Conservation (phyloP, 139 green algal genomes). For the Volvox reticuliferus region DNA sequence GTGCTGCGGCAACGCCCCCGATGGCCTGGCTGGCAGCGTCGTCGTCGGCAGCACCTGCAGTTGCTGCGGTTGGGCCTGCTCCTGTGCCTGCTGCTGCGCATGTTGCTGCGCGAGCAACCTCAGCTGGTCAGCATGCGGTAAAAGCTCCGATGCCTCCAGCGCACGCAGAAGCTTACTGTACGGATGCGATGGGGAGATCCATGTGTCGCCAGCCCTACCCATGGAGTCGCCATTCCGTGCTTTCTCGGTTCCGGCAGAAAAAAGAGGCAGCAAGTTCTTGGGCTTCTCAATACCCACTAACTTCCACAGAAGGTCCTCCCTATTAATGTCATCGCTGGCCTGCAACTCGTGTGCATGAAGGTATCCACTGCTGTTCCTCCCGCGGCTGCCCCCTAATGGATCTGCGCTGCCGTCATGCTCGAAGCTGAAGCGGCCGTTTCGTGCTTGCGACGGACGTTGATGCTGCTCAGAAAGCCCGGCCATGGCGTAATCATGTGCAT, state of each 20-base stretch:
- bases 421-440: not conserved
- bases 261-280: constrained; percentile 38
- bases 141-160: constrained; percentile 44
- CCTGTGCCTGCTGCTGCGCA: not conserved
- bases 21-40: not conserved
- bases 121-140: constrained; percentile 1
- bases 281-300: constrained; percentile 44
- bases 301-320: constrained; percentile 38
- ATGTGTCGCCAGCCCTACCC: not conserved
- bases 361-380: not conserved
- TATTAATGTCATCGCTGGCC: not conserved
- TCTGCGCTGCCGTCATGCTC: not conserved
- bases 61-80: not conserved
- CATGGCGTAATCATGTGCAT: not conserved
- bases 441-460: not conserved
- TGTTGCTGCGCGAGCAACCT: not conserved
- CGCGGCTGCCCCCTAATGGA: not conserved
- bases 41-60: not conserved
- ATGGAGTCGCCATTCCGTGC: not conserved
- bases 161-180: constrained; percentile 38
- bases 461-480: not conserved
- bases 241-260: not conserved
- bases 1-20: not conserved
- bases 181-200: constrained; percentile 1
- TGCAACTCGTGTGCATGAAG: not conserved